Evolutionary conservation across 1,139 yeast species (phyloP), one percentile per base, ranked within the genome.

Genomic region (Saccharomycopsis hybrid): DNA sequence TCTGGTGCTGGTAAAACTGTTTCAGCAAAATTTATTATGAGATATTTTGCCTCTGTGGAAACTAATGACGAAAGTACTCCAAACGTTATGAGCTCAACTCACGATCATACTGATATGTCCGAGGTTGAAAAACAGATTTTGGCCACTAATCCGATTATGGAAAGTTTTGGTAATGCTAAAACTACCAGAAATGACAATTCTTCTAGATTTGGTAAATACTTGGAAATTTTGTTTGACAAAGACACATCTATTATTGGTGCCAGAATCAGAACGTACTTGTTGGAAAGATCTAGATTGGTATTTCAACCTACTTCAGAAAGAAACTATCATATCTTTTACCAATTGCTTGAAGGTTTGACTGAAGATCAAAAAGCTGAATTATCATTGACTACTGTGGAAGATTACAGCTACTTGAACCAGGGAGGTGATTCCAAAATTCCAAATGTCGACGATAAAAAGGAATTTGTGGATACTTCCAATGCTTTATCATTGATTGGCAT

Each of bases 1-100:
- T 87, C 96, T 4, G 98, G 98, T 66, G 98, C 98, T 28, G 98
- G 98, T 67, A 94, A 92, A 64, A 94, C 98, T 2, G 97, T 92
- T 41, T 82, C 94, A 56, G 98, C 99, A 47, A 92, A 92, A 67
- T 92, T 87, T 66, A 92, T 92, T 58, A 92, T 92, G 98, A 80
- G 97, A 65, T 92, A 89, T 67, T 90, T 92, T 67, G 97, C 98
- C 3, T 82, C 96, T 7, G 97, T 92, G 24, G 97, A 90, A 62
- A 73, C 58, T 68, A 55, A 52, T 52, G 66, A 64, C 32, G 60
- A 59, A 38, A 54, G 61, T 3, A 55, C 70, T 43, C 56, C 64
- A 47, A 61, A 62, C 28, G 53, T 62, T 9, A 59, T 59, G 48
- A 56, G 59, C 42, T 67, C 66, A 52, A 63, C 64, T 38, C 66